These are phyloP conservation scores for Glutinoglossum americanum DNA, from an alignment of 495 filamentous ascomycete genomes.

Conservation along the genomic window DNA sequence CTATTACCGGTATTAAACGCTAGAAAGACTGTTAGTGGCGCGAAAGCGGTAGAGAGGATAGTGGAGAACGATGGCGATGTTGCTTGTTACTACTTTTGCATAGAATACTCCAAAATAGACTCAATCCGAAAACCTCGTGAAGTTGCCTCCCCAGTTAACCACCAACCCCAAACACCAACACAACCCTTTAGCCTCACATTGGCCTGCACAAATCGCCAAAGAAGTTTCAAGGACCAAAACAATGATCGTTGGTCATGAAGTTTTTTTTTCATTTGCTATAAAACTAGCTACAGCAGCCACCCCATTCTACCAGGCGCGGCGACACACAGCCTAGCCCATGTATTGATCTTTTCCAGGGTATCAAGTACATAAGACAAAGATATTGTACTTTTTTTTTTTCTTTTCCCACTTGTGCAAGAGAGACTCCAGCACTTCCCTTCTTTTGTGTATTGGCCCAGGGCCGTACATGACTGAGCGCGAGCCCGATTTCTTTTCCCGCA, in stretches of 20 bases:
- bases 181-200: too few relatives aligned
- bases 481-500: background rate
- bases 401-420: background rate
- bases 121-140: too few relatives aligned
- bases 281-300: background rate
- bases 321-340: background rate
- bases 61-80: background rate
- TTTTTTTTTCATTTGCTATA: background rate
- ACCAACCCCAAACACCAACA: too few relatives aligned
- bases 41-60: background rate
- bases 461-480: background rate
- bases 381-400: background rate
- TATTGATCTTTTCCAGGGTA: background rate
- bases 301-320: background rate
- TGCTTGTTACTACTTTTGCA: too few relatives aligned
- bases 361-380: background rate
- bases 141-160: too few relatives aligned
- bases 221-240: too few relatives aligned
- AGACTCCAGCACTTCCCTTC: background rate
- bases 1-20: slow-evolving; percentile 27
- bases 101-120: too few relatives aligned
- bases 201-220: too few relatives aligned
- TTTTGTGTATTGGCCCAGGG: background rate
- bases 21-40: background rate
- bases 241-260: too few relatives aligned